These are phyloP conservation scores for Ailanthus altissimus DNA, from an alignment of 345 rosid genomes.

Conservation along the genomic window DNA sequence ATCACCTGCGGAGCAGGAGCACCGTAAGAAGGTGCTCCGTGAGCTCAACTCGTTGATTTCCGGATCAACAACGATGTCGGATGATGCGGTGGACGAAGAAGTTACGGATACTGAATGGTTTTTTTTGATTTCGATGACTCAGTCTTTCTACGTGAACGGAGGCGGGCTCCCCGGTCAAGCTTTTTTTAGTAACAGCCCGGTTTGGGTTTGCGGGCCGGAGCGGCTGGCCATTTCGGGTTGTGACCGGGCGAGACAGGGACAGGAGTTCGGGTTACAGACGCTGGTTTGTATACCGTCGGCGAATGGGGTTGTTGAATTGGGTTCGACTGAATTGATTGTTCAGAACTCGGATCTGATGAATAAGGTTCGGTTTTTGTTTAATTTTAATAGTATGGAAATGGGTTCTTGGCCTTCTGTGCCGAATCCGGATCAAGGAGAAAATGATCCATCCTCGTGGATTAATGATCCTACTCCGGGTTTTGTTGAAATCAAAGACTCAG, in stretches of 20 bases:
- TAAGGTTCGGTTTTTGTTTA: constrained; percentile 67
- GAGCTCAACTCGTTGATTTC: constrained; percentile 83
- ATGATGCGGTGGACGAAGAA: constrained; percentile 79
- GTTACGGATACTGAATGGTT: constrained; percentile 98
- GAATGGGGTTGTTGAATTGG: constrained; percentile 88
- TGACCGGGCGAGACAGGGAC: constrained; percentile 74
- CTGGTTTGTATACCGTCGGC: constrained; percentile 77
- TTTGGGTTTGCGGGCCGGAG: constrained; percentile 74
- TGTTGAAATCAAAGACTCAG: constrained; percentile 42
- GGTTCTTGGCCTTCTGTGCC: constrained; percentile 52
- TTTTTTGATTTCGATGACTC: constrained; percentile 89
- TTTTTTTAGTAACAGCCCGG: constrained; percentile 45
- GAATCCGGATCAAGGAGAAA: constrained; percentile 77
- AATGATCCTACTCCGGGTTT: constrained; percentile 47
- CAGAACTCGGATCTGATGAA: constrained; percentile 76
- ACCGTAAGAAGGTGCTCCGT: constrained; percentile 71
- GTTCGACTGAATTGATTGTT: constrained; percentile 68
- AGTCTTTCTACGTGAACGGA: constrained; percentile 60
- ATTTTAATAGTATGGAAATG: constrained; percentile 51
- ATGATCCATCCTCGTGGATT: constrained; percentile 78
- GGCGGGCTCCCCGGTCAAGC: constrained; percentile 81
- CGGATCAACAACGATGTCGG: constrained; percentile 49
- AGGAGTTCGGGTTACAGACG: constrained; percentile 73
- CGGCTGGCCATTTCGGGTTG: constrained; percentile 58
- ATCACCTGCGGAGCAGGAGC: constrained; percentile 70